Evolutionary conservation across 345 rosid species (phyloP).

Genomic region (Rhizophora apiculata): DNA sequence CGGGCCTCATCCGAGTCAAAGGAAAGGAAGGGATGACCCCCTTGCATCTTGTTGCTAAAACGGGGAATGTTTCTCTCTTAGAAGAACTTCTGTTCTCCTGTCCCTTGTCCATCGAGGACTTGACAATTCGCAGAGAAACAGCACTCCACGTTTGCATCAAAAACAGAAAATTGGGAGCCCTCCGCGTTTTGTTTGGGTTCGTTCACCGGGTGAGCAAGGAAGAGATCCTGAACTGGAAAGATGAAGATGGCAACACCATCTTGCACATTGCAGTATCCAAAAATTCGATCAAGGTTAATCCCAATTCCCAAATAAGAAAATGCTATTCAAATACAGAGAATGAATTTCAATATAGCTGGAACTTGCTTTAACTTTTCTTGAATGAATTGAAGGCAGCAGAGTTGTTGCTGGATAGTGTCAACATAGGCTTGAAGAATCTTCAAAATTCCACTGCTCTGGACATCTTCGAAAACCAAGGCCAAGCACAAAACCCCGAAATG

Average conservation of each 20-base stretch:
- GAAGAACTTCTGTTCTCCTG: background rate
- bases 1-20: constrained; percentile 19
- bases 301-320: background rate
- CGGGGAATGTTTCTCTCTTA: constrained; percentile 6
- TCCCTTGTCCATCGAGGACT: constrained; percentile 22
- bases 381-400: background rate
- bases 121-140: constrained; percentile 21
- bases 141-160: constrained; percentile 19
- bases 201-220: background rate
- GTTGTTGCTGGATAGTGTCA: constrained; percentile 4
- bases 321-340: too few relatives aligned
- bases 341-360: background rate
- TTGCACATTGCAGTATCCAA: background rate
- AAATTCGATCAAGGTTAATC: constrained; percentile 1
- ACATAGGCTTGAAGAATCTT: background rate
- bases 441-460: background rate
- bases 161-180: background rate
- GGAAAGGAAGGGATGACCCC: constrained; percentile 24
- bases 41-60: constrained; percentile 16
- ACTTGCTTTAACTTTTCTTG: too few relatives aligned
- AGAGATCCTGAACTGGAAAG: constrained; percentile 10
- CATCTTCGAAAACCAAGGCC: background rate
- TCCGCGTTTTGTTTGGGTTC: constrained; percentile 5
- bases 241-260: constrained; percentile 12
- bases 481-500: background rate